Conservation (phyloP, 1,284 basidiomycete species). For the Tausonia pullulans region DNA sequence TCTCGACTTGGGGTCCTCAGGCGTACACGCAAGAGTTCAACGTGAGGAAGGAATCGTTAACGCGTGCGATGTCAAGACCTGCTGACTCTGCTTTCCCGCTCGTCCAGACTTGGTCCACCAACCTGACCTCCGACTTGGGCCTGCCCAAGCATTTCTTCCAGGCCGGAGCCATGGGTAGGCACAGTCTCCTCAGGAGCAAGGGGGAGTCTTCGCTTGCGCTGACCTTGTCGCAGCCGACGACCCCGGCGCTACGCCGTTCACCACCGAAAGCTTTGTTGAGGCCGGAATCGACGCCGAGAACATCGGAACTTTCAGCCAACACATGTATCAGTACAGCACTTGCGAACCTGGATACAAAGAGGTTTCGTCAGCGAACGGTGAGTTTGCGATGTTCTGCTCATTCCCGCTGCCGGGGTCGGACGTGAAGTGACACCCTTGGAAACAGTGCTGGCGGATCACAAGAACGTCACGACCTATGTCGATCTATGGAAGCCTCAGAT, state of each 20-base stretch:
- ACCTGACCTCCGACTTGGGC: slow-evolving; percentile 25
- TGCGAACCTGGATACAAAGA: slow-evolving; percentile 27
- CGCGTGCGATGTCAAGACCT: background rate
- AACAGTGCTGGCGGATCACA: slow-evolving; percentile 28
- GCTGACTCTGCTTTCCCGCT: background rate
- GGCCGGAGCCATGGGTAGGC: slow-evolving; percentile 21
- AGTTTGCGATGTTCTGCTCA: no score
- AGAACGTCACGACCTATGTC: slow-evolving; percentile 27
- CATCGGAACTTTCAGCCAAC: slow-evolving; percentile 31
- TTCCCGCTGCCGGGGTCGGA: no score
- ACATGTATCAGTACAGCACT: slow-evolving; percentile 37
- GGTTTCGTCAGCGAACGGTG: no score
- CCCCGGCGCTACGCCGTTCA: slow-evolving; percentile 29
- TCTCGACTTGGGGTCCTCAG: slow-evolving; percentile 27
- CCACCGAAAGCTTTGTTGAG: slow-evolving; percentile 30
- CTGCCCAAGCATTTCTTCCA: slow-evolving; percentile 30
- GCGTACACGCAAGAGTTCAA: slow-evolving; percentile 32
- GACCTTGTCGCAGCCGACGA: slow-evolving; percentile 26
- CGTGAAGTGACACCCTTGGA: no score
- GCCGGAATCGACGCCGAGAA: slow-evolving; percentile 20
- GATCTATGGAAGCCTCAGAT: slow-evolving; percentile 36
- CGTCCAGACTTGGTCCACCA: slow-evolving; percentile 29
- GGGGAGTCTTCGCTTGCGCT: background rate
- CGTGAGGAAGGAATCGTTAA: slow-evolving; percentile 17
- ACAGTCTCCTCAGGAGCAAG: background rate